phyloP scores from a whole-genome alignment of 2,329 filamentous ascomycete species.

The Paraphaeosphaeria sporulosa region DNA sequence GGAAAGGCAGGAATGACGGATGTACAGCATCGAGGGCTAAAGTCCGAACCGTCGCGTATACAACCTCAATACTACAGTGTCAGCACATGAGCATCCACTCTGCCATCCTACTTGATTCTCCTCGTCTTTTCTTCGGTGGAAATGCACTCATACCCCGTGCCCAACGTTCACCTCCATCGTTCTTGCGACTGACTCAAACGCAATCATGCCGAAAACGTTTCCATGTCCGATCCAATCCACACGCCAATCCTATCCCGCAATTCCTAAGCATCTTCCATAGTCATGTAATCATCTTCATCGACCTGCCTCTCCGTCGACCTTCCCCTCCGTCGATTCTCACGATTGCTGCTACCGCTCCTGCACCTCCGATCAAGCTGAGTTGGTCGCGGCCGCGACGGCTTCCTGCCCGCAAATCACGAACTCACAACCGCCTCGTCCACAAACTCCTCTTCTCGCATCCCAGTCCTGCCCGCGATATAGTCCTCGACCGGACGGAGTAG shows the following conservation, averaged over 20 bases:
- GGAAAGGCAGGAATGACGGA: background rate
- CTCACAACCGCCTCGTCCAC: background rate
- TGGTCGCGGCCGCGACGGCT: background rate
- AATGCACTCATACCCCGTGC: background rate
- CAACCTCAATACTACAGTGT: background rate
- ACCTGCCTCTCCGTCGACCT: background rate
- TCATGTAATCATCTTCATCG: constrained; percentile 1
- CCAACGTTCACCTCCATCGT: background rate
- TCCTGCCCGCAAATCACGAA: background rate
- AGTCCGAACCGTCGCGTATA: no score
- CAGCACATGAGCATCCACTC: background rate
- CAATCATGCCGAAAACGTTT: background rate
- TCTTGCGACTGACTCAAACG: background rate
- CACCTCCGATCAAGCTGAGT: background rate
- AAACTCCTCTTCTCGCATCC: background rate
- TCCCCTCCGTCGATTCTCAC: background rate
- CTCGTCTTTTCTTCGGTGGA: background rate
- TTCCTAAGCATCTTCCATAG: background rate
- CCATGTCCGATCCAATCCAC: background rate
- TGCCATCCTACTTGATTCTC: background rate
- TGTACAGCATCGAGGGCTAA: background rate
- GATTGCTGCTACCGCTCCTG: background rate
- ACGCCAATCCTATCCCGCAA: background rate
- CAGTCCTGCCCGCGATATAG: constrained; percentile 12
- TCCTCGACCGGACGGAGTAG: constrained; percentile 11